Percentiles rank a stretch among this genome's conserved stretches.
These are phyloP conservation scores for Gossypium raimondii DNA, from an alignment of 345 rosid species.

Conservation along the genomic window DNA sequence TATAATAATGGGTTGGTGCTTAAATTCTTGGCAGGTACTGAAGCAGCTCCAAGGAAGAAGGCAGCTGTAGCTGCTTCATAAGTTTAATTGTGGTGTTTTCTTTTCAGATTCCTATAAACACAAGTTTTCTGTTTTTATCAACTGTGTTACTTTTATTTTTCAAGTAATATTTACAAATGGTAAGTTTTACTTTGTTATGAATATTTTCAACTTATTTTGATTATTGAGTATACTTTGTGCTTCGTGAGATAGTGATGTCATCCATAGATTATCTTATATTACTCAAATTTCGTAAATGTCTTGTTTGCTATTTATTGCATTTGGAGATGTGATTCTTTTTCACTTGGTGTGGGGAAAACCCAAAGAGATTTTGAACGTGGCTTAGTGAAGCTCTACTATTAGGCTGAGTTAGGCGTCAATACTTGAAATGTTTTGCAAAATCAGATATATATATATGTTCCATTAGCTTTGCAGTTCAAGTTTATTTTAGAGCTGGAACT, in stretches of 20 bases:
- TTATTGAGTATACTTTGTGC: not conserved
- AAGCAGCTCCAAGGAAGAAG: constrained; percentile 65
- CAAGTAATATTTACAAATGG: not conserved
- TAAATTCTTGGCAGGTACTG: constrained; percentile 38
- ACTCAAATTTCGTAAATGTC: not conserved
- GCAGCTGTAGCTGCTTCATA: constrained; percentile 43
- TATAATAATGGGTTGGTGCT: not conserved
- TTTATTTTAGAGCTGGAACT: too few species aligned
- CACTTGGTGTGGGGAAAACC: too few species aligned
- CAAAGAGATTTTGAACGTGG: too few species aligned
- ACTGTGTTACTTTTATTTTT: not conserved
- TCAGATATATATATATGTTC: too few species aligned
- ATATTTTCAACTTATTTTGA: not conserved
- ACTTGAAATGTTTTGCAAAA: too few species aligned
- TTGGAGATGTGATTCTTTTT: not conserved
- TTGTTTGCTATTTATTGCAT: not conserved
- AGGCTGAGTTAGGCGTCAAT: too few species aligned
- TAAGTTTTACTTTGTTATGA: not conserved
- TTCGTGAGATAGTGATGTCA: not conserved
- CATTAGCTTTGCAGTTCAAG: too few species aligned
- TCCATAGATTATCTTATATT: not conserved
- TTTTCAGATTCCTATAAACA: constrained; percentile 15
- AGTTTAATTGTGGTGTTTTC: constrained; percentile 5
- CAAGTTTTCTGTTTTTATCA: constrained; percentile 19
- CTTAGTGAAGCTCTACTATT: too few species aligned